These are phyloP conservation scores for Fusarium domesticum DNA, from an alignment of 2,329 filamentous ascomycete genomes.

Conservation along the genomic window DNA sequence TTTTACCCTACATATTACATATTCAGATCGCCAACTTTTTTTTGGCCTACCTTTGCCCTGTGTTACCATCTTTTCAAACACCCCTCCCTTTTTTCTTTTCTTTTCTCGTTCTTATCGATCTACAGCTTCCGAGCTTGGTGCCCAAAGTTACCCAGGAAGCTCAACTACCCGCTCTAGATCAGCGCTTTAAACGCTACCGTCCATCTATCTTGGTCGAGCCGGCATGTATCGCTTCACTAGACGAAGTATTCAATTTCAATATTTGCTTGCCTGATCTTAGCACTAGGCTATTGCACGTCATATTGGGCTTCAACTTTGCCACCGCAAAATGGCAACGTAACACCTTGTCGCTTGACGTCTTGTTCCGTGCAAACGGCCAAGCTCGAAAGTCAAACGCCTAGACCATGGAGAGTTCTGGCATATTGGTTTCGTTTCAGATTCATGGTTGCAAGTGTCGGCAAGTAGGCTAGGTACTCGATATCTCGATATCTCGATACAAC, in stretches of 20 bases:
- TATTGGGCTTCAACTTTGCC: neutral
- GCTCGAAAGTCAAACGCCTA: no score
- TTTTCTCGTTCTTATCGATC: neutral
- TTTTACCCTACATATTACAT: no score
- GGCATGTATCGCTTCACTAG: no score
- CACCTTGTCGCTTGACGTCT: no score
- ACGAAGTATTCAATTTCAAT: no score
- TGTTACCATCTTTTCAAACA: neutral
- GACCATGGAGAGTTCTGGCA: no score
- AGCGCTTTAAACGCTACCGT: no score
- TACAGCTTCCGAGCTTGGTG: neutral
- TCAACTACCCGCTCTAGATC: neutral
- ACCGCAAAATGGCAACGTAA: neutral
- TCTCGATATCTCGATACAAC: no score
- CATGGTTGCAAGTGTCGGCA: no score
- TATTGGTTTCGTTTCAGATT: no score
- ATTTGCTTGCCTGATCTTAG: neutral
- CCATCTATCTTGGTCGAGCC: neutral
- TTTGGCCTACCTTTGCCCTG: neutral
- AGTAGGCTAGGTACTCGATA: no score
- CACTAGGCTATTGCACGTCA: neutral
- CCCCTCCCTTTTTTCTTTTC: neutral
- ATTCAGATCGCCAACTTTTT: neutral
- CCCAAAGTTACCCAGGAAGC: conserved; percentile 1
- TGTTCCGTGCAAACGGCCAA: no score